Evolutionary conservation across 768 basidiomycete genomes (phyloP), one percentile per base, ranked within the genome.

Genomic region (Russula brevipes): DNA sequence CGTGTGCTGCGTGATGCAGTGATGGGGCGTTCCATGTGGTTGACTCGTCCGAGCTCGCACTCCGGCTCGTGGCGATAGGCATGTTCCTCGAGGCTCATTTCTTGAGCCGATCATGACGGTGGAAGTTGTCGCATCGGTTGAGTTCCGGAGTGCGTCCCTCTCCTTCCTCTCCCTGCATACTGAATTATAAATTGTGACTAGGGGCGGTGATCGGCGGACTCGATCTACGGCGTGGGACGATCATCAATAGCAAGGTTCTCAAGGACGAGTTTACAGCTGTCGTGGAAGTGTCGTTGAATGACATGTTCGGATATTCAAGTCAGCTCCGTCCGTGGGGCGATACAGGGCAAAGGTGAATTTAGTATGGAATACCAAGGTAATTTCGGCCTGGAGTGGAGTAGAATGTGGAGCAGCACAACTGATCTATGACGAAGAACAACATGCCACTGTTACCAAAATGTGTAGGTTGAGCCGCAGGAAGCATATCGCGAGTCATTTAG

Each of bases 31-130:
- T 84, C 74, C 97, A 99, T 75, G 82, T 85, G 9, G 93, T 96
- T 69, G 97, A 99, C 80, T 99, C 97, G 31, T 94, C 91, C 60
- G 97, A 99, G 73, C 76, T 98, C 69, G 95, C 97, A 44, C 98
- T 98, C 84, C 81, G 93, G 49, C 81, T 94, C 42, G 91, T 92
- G 6, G 86, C 91, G 5, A 87, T 96, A 46, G 89, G 93, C 58
- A 95, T 94, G 1, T 95, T 98, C 82, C 84, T 91, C 58, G 96
- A 98, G 70, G 85, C 87, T 4, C 98, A 89, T 80, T 39, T 11
- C 6, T 39, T 6, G 38, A 39, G 73, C 96, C 96, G 19, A 88
- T 98, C 76, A 49, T 49, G 47, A 47, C 19, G n/a, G 46, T 24
- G n/a, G 46, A 47, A 47, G 46, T 49, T 5, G 47, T 49, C 47